These are phyloP conservation scores for Leonotis leonurus DNA, from an alignment of 257 asterid genomes.

Conservation along the genomic window DNA sequence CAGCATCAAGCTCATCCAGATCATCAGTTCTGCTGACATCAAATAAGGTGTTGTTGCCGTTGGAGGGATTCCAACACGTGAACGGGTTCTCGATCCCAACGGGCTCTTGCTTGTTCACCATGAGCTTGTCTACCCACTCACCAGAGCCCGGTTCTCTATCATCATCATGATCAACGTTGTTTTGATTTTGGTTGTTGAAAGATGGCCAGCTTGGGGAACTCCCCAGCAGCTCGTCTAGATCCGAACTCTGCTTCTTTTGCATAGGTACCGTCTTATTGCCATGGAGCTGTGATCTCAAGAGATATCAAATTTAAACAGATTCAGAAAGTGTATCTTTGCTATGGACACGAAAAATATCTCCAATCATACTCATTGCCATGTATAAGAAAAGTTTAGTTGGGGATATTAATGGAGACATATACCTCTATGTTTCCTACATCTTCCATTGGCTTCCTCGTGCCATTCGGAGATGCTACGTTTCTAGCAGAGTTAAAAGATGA, in stretches of 20 bases:
- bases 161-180: conserved; percentile 38
- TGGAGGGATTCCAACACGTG: conserved; percentile 44
- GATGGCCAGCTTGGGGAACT: conserved; percentile 90
- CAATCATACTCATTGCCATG: not conserved
- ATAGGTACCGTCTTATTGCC: conserved; percentile 40
- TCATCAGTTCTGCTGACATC: conserved; percentile 46
- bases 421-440: conserved; percentile 91
- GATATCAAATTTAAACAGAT: not conserved
- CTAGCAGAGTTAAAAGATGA: conserved; percentile 40
- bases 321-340: not conserved
- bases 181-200: conserved; percentile 39
- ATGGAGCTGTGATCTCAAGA: conserved; percentile 33
- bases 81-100: conserved; percentile 30
- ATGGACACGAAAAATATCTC: not conserved
- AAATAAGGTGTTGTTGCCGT: conserved; percentile 31
- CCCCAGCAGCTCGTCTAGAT: conserved; percentile 69
- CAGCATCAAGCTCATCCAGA: conserved; percentile 75
- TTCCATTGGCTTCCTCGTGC: conserved; percentile 82
- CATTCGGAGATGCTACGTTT: conserved; percentile 35
- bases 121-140: conserved; percentile 95
- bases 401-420: conserved; percentile 1
- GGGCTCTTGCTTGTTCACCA: conserved; percentile 82
- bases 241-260: conserved; percentile 63
- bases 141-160: conserved; percentile 63
- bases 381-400: not conserved